Percentiles rank a stretch among this genome's conserved stretches.
These are phyloP conservation scores for Pythium scleroteichum DNA, from an alignment of 352 stramenopile species.

Conservation along the genomic window DNA sequence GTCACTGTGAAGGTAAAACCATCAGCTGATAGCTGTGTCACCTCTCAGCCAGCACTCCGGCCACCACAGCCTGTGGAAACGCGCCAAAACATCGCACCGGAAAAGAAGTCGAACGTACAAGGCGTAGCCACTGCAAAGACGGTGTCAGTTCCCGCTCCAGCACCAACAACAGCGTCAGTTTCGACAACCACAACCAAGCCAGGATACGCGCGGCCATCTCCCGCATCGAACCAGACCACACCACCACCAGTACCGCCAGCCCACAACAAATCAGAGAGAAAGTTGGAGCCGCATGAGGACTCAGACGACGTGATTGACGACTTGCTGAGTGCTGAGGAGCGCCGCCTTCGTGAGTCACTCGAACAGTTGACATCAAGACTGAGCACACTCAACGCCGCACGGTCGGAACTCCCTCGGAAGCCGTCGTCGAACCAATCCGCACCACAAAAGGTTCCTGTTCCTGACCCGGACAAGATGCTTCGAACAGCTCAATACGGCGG, in stretches of 20 bases:
- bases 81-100: too few species aligned
- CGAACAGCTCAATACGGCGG: constrained; percentile 44
- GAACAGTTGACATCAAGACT: constrained; percentile 53
- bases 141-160: too few species aligned
- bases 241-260: neutral
- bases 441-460: neutral
- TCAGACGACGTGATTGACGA: constrained; percentile 36
- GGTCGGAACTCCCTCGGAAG: constrained; percentile 1
- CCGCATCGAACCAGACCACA: constrained; percentile 1
- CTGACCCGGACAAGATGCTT: constrained; percentile 25
- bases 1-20: too few species aligned
- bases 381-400: constrained; percentile 19
- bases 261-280: constrained; percentile 3
- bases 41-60: too few species aligned
- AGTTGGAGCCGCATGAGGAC: constrained; percentile 17
- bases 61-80: too few species aligned
- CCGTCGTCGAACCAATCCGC: constrained; percentile 1
- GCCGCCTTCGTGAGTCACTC: constrained; percentile 49
- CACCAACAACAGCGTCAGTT: too few species aligned
- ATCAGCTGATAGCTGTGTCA: too few species aligned
- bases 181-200: neutral
- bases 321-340: constrained; percentile 42
- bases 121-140: too few species aligned
- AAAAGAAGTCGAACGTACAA: too few species aligned
- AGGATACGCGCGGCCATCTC: constrained; percentile 9